Percentiles rank a stretch among this genome's conserved stretches.
Evolutionary conservation across 495 filamentous ascomycete genomes (phyloP).

Genomic region (Tuber magnatum): DNA sequence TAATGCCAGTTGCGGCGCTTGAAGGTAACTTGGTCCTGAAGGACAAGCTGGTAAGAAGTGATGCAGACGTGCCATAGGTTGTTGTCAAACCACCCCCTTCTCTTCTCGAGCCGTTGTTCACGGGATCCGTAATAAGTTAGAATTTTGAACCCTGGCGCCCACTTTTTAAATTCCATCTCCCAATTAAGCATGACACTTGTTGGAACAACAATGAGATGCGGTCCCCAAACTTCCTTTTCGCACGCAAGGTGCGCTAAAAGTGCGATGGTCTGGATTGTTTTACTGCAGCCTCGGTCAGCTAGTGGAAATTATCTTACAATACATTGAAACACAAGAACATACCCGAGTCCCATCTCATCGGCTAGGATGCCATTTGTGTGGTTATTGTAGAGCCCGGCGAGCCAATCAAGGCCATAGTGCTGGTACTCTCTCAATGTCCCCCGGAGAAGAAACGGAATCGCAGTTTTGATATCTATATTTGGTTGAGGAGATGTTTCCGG

Average conservation of each 20-base stretch:
- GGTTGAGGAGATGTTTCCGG: conserved; percentile 42
- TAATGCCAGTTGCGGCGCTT: conserved; percentile 94
- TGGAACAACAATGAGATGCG: conserved; percentile 91
- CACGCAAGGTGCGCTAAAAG: conserved; percentile 89
- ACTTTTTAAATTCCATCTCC: conserved; percentile 99
- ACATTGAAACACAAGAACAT: conserved; percentile 20
- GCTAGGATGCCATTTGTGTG: conserved; percentile 96
- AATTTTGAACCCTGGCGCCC: conserved; percentile 96
- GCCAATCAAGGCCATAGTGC: conserved; percentile 93
- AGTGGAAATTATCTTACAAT: conserved; percentile 16
- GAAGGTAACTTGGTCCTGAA: conserved; percentile 88
- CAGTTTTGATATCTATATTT: conserved; percentile 53
- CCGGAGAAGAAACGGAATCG: conserved; percentile 79
- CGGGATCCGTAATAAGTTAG: conserved; percentile 91
- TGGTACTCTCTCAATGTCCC: conserved; percentile 95
- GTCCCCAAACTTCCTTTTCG: conserved; percentile 86
- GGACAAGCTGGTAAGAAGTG: conserved; percentile 91
- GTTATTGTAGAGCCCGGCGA: conserved; percentile 83
- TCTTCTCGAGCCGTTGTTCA: conserved; percentile 84
- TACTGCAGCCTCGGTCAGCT: conserved; percentile 43
- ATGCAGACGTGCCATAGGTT: conserved; percentile 94
- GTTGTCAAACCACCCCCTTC: conserved; percentile 82
- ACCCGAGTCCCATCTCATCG: conserved; percentile 96
- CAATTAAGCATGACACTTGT: conserved; percentile 99
- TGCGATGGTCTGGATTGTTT: conserved; percentile 97